Base-by-base conservation (phyloP, 2,329 filamentous ascomycete genomes). In the Aspergillus hiratsukae region DNA sequence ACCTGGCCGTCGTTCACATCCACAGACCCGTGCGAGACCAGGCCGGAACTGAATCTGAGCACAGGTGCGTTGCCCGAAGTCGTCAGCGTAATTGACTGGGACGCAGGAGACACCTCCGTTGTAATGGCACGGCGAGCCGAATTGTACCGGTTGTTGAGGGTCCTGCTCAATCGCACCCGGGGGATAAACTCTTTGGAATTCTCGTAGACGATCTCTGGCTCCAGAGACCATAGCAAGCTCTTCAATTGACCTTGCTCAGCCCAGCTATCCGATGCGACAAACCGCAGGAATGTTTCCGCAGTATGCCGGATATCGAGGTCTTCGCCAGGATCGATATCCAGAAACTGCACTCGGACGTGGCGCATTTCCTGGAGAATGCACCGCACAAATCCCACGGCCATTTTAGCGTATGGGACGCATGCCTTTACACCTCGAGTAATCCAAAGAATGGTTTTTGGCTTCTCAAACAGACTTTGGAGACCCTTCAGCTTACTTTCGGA, bases 181-280 rank as follows among this genome's bases (percentile, higher is more conserved):
- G 66, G 64, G 17, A 70, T 59, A 21, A 61, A 37, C 5, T 60
- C 27, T 3, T 57, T 54, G 11, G 61, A 64, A n/a, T 62, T 31
- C 7, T 58, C 6, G n/a, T 25, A 6, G 2, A n/a, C n/a, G 27
- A 28, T 9, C 25, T 49, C 48, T 4, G 48, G 48, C 48, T 49
- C 48, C 48, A 28, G 21, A 35, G 11, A 7, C 7, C 11, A 35
- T 6, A 11, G 11, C 31, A 11, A 11, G 7, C 7, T 11, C 31
- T 7, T 35, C 31, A 6, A 7, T 11, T 35, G 31, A 6, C n/a
- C 37, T 11, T 4, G 14, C 41, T 25, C 23, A 28, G 50, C 4
- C 48, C 23, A n/a, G 19, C n/a, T 25, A 40, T 53, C 19, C 56
- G 27, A 11, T 41, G n/a, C n/a, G n/a, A n/a, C n/a, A n/a, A n/a